Evolutionary conservation across 768 basidiomycete species (phyloP).

Genomic region (Termitomyces sp.): DNA sequence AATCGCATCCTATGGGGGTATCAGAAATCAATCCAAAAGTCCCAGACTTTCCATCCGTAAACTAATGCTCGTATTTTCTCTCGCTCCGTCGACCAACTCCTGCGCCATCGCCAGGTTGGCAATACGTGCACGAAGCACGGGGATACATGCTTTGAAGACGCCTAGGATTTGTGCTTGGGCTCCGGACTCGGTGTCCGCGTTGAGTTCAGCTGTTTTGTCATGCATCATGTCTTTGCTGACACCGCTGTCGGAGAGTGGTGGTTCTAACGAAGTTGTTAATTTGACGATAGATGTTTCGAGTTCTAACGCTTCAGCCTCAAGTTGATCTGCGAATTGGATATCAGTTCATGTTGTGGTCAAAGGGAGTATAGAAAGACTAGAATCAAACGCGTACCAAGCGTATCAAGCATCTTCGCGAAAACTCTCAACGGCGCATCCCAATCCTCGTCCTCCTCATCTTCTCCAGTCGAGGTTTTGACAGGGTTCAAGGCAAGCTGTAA

Average conservation of each 20-base stretch:
- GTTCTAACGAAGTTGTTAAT: slow-evolving; percentile 12
- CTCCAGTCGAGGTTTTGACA: slow-evolving; percentile 7
- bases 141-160: slow-evolving; percentile 44
- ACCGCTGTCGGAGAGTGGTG: neutral
- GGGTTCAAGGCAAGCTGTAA: slow-evolving; percentile 36
- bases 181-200: slow-evolving; percentile 2
- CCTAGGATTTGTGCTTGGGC: slow-evolving; percentile 37
- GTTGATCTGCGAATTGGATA: slow-evolving; percentile 17
- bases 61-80: slow-evolving; percentile 45
- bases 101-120: slow-evolving; percentile 47
- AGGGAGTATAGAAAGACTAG: neutral
- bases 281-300: slow-evolving; percentile 26
- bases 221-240: neutral
- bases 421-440: slow-evolving; percentile 38
- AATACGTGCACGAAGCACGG: slow-evolving; percentile 43
- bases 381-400: slow-evolving; percentile 30
- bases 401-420: slow-evolving; percentile 41
- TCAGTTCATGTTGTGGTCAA: neutral
- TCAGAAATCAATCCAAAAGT: slow-evolving; percentile 18
- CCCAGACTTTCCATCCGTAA: slow-evolving; percentile 49
- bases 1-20: neutral
- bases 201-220: neutral
- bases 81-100: slow-evolving; percentile 45
- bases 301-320: slow-evolving; percentile 20
- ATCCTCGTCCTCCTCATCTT: slow-evolving; percentile 13